A percentile compares a stretch with the other conserved stretches of the same genome.
Evolutionary conservation across 2,329 filamentous ascomycete genomes (phyloP).

Genomic region (Simplicillium aogashimaense): DNA sequence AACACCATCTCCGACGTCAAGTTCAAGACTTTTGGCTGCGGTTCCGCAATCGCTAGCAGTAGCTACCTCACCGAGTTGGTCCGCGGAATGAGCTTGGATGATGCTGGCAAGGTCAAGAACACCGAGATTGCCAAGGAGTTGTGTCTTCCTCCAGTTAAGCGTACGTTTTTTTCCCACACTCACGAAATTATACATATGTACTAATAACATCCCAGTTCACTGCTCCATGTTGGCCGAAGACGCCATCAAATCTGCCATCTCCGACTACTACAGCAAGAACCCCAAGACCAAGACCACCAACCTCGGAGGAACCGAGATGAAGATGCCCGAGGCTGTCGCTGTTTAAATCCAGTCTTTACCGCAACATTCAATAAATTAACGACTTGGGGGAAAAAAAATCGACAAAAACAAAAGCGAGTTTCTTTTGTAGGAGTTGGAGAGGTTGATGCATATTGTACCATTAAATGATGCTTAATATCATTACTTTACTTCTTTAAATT

Average conservation of each 20-base stretch:
- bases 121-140: conserved; percentile 97
- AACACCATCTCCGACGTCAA: conserved; percentile 90
- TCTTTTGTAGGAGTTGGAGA: not conserved
- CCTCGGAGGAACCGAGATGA: conserved; percentile 57
- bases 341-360: conserved; percentile 2
- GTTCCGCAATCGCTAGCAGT: conserved; percentile 86
- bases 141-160: conserved; percentile 77
- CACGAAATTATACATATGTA: conserved; percentile 14
- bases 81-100: conserved; percentile 86
- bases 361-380: not conserved
- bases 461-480: too few species aligned
- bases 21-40: conserved; percentile 97
- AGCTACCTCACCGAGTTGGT: conserved; percentile 96
- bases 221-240: conserved; percentile 90
- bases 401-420: not conserved
- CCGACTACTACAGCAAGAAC: conserved; percentile 80
- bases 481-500: too few species aligned
- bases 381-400: not conserved
- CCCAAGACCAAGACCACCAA: conserved; percentile 49
- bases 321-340: conserved; percentile 24
- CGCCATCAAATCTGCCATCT: conserved; percentile 83
- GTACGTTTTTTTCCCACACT: conserved; percentile 39
- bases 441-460: too few species aligned
- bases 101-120: conserved; percentile 87
- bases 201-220: conserved; percentile 50